phyloP scores from a whole-genome alignment of 2,329 filamentous ascomycete species.

The Erysiphe neolycopersici region DNA sequence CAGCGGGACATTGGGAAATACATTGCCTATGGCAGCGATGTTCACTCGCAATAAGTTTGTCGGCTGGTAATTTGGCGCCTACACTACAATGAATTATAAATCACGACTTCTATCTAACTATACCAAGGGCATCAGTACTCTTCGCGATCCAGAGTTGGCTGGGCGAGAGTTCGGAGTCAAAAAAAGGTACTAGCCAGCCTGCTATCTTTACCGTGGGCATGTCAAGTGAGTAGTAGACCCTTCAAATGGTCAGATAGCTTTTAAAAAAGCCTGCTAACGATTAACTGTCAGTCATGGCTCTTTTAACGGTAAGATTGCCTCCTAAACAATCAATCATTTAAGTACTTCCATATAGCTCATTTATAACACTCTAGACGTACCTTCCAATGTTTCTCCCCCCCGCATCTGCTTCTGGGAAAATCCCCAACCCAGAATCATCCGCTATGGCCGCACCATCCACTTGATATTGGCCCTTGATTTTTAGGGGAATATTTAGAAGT shows the following conservation, averaged over 20 bases:
- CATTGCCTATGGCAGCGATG: conserved; percentile 87
- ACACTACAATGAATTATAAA: conserved; percentile 3
- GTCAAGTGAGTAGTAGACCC: conserved; percentile 26
- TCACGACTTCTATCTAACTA: conserved; percentile 1
- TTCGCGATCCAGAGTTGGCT: conserved; percentile 55
- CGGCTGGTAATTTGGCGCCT: conserved; percentile 23
- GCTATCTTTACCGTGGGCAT: conserved; percentile 52
- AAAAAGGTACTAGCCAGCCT: conserved; percentile 39
- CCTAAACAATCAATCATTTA: neutral
- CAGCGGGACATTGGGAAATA: conserved; percentile 42
- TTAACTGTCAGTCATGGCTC: conserved; percentile 11
- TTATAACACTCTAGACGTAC: conserved; percentile 21
- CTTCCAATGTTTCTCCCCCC: conserved; percentile 38
- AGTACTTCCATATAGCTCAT: neutral
- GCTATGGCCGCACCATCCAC: neutral
- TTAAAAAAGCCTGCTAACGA: neutral
- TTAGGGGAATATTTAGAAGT: neutral
- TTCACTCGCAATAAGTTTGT: conserved; percentile 72
- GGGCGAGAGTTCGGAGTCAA: conserved; percentile 41
- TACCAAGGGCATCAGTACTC: conserved; percentile 38
- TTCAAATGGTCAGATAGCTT: neutral
- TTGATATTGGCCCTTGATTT: neutral
- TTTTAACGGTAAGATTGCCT: conserved; percentile 17
- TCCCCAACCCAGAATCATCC: neutral
- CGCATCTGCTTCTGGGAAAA: conserved; percentile 12